Evolutionary conservation across 2,329 filamentous ascomycete genomes (phyloP), one percentile per base, ranked within the genome.

Genomic region (Stenocarpella maydis): DNA sequence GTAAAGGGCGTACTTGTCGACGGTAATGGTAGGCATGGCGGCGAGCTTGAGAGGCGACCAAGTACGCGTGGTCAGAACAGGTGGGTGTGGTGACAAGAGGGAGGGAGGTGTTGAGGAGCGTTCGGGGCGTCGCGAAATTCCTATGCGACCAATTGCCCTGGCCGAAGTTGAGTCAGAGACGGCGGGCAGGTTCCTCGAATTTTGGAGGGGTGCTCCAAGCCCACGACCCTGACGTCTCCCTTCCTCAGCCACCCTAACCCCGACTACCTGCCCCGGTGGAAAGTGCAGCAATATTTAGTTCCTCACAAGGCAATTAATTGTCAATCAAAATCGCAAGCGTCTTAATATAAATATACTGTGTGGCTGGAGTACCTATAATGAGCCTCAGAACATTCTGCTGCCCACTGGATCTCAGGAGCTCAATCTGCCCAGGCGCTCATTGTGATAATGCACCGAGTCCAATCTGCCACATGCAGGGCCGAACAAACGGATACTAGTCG

Each of bases 1-100:
- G 87, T 92, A 98, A 79, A 99, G 93, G 79, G 91, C 93, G 77
- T 94, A 95, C 86, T 98, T 99, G 86, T 98, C 93, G 76, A 98
- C 95, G 76, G 91, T 88, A 76, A 99, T 98, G 80, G 96, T 99
- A 83, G 96, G 96, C 96, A 98, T 98, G 71, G 80, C 89, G 65
- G n/a, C 49, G 34, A 31, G 17, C 45, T 43, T 58, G 21, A 37
- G 41, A n/a, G 21, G 37, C 60, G 68, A 58, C 69, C 65, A 63
- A n/a, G 50, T 24, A 12, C 10, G 15, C 50, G n/a, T 65, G 68
- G 39, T 55, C 54, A 43, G 9, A 12, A 2, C 37, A 28, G 26
- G 39, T 21, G 52, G 31, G 34, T 41, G 26, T 24, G n/a, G 28
- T 68, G 65, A 43, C 37, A 45, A 37, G 12, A 34, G 10, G 53